Evolutionary conservation across 768 basidiomycete species (phyloP).

Genomic region (Sarcodon sp.): DNA sequence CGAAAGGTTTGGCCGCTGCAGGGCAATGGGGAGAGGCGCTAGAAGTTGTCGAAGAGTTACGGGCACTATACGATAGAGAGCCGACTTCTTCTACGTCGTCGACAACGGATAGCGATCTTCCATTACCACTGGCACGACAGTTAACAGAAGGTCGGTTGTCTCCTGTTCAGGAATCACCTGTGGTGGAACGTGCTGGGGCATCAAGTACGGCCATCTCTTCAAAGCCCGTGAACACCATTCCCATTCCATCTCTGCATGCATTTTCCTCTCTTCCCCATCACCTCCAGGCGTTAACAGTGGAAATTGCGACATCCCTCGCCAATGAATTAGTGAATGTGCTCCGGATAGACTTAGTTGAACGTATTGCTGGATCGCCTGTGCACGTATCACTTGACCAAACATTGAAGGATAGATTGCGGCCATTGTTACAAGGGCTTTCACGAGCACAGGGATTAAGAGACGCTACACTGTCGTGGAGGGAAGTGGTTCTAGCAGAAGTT

Average conservation of each 20-base stretch:
- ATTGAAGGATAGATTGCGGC: slow-evolving; percentile 52
- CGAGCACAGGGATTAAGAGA: slow-evolving; percentile 63
- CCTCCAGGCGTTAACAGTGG: slow-evolving; percentile 54
- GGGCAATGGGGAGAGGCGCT: slow-evolving; percentile 87
- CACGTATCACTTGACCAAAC: slow-evolving; percentile 8
- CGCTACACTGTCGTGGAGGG: slow-evolving; percentile 56
- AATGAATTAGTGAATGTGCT: slow-evolving; percentile 67
- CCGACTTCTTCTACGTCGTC: not conserved
- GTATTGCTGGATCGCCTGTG: slow-evolving; percentile 18
- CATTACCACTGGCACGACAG: slow-evolving; percentile 3
- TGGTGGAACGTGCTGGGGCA: slow-evolving; percentile 7
- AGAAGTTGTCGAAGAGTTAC: slow-evolving; percentile 56
- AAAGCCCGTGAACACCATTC: slow-evolving; percentile 19
- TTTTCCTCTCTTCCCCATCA: slow-evolving; percentile 68
- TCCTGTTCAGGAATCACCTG: slow-evolving; percentile 15
- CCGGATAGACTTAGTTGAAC: slow-evolving; percentile 48
- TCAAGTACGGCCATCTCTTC: slow-evolving; percentile 8
- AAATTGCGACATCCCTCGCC: slow-evolving; percentile 68
- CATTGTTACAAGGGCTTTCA: slow-evolving; percentile 65
- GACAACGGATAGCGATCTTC: not conserved
- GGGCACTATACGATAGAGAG: slow-evolving; percentile 36
- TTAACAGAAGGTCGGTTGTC: slow-evolving; percentile 7
- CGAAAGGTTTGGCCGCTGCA: slow-evolving; percentile 59
- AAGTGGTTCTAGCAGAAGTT: slow-evolving; percentile 51
- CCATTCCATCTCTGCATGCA: slow-evolving; percentile 57